Percentiles rank a stretch among this genome's conserved stretches.
These are phyloP conservation scores for Candida sphagnicola DNA, from an alignment of 805 yeast genomes.

Conservation along the genomic window DNA sequence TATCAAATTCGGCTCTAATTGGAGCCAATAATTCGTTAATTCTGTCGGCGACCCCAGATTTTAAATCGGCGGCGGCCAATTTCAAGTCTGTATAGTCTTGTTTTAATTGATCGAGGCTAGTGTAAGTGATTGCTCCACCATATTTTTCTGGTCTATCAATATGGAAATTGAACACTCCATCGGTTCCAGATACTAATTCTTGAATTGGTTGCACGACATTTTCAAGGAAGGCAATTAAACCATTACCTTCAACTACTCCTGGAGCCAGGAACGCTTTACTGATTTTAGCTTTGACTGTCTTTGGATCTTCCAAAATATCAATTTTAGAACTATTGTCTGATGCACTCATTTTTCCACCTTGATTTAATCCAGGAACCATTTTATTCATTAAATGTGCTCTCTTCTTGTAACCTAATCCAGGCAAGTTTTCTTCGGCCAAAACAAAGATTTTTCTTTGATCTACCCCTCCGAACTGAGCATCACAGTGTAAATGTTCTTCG, in stretches of 20 bases:
- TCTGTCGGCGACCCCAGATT: conserved; percentile 84
- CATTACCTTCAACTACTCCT: conserved; percentile 85
- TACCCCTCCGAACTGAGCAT: conserved; percentile 97
- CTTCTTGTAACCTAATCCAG: conserved; percentile 85
- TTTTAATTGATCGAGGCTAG: conserved; percentile 63
- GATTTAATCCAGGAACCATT: conserved; percentile 96
- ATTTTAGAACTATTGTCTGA: conserved; percentile 98
- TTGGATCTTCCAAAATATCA: conserved; percentile 87
- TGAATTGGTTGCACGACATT: conserved; percentile 83
- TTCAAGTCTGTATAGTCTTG: conserved; percentile 68
- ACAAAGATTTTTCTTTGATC: conserved; percentile 98
- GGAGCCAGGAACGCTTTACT: conserved; percentile 94
- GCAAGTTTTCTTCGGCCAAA: conserved; percentile 92
- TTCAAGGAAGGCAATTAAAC: conserved; percentile 81
- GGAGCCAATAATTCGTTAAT: conserved; percentile 82
- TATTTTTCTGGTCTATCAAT: conserved; percentile 93
- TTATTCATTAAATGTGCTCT: conserved; percentile 98
- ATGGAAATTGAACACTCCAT: conserved; percentile 56
- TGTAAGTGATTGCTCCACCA: conserved; percentile 86
- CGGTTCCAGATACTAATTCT: conserved; percentile 60
- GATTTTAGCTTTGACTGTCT: conserved; percentile 83
- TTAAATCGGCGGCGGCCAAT: conserved; percentile 90
- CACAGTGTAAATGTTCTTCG: conserved; percentile 83
- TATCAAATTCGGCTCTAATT: conserved; percentile 63
- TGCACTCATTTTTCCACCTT: conserved; percentile 99